Base-by-base conservation (phyloP, 2,329 filamentous ascomycete genomes). In the Penicillium sclerotigenum region DNA sequence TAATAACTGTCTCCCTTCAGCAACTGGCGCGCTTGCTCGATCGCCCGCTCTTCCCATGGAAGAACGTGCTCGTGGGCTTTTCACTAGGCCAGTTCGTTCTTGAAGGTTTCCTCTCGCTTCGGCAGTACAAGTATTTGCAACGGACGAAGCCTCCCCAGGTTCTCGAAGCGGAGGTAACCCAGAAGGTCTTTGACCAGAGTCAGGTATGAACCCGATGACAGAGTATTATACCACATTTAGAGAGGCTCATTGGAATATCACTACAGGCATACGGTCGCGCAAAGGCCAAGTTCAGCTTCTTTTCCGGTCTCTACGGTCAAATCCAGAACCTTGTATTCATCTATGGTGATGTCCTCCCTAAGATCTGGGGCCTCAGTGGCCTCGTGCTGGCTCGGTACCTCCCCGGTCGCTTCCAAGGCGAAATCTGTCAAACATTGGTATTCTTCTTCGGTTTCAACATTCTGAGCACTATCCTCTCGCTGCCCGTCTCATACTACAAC, bases 21-120 rank as follows among this genome's bases (percentile, higher is more conserved):
- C 80, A 83, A 80, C 86, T 97, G 65, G 90, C 91, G 71, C 85
- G 85, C 75, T 87, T 89, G 75, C 87, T 97, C 68, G 94, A 99
- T 80, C 86, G 90, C 71, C 92, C 93, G 56, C 81, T 90, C 71
- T 96, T 97, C 79, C 93, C 94, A 53, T 99, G 94, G 94, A 99
- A 97, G 85, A 89, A 86, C 73, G 86, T 99, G 68, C 92, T 99
- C 68, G 84, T 97, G 66, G 90, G 91, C 68, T 99, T 99, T 79
- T 96, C 91, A 29, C 74, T 97, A 67, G 91, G 89, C 59, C 91
- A 99, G 73, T 97, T 90, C 74, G 78, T 91, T 52, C 87, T 99
- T 70, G 94, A 99, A 75, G 87, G 90, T 42, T 90, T 93, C 77
- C 86, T 99, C 51, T 91, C 91, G 26, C 80, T 90, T 65, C 90